Evolutionary conservation across 108 stramenopile genomes (phyloP), one percentile per base, ranked within the genome.

Genomic region (Schizochytrium sp.): DNA sequence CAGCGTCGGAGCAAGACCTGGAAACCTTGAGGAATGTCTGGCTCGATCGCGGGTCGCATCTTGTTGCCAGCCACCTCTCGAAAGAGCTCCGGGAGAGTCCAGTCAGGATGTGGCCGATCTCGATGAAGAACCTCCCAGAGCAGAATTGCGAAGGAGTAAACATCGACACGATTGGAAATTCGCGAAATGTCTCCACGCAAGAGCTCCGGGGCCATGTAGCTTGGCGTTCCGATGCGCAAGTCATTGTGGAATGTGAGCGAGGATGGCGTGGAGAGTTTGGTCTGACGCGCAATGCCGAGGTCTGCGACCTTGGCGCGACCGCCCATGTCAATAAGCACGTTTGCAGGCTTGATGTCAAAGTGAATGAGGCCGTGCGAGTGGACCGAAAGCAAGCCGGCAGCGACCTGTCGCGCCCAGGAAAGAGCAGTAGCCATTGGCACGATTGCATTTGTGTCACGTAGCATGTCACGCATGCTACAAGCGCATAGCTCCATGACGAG

Each of bases 311-410:
- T 89, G 2, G 72, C 89, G 8, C 58, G 58, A 44, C 89, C 89
- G 8, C 23, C 44, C 44, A 51, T 18, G 47, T 63, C 28, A 12
- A 90, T 18, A 5, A 88, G 34, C n/a, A 90, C 72, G 44, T 88
- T 88, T 41, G 87, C 87, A 19, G 91, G 88, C 60, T 89, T 89
- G 72, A 91, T 57, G 83, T 89, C 91, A 34, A 93, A 87, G 96
- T 97, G 88, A 71, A 88, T 47, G 92, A 97, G 89, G 90, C 96
- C 3, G 92, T 92, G 57, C 93, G 87, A 1, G 94, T 97, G 47
- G 87, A 91, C 16, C 29, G 72, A 87, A 12, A 5, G 19, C 14
- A 91, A 95, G 12, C 92, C 94, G 16, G 93, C 89, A 18, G 96
- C 96, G 4, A 91, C 94, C 72, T 92, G 89, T 41, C 95, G 94